A percentile compares a stretch with the other conserved stretches of the same genome.
phyloP scores from a whole-genome alignment of 2,329 filamentous ascomycete genomes.

The Xylogone sp. region DNA sequence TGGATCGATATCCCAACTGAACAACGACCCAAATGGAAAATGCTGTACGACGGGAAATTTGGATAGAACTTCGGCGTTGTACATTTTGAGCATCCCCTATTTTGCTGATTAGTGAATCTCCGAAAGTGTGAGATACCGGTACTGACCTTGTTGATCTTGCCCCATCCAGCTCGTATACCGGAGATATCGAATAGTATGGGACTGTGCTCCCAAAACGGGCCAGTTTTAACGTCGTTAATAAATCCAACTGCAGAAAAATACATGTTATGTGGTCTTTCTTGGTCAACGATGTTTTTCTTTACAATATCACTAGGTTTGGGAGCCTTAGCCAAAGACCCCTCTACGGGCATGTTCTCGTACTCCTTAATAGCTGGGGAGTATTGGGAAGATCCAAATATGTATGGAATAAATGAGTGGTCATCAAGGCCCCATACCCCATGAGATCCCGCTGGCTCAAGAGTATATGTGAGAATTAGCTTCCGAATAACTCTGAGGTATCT shows the following conservation, averaged over 20 bases:
- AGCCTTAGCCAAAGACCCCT: constrained; percentile 70
- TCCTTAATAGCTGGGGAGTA: constrained; percentile 70
- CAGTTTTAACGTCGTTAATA: constrained; percentile 94
- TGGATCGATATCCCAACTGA: constrained; percentile 70
- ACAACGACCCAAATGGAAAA: constrained; percentile 79
- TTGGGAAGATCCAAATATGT: constrained; percentile 93
- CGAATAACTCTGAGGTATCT: constrained; percentile 81
- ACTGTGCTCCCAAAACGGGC: constrained; percentile 96
- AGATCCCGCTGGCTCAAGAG: constrained; percentile 88
- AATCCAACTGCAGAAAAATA: constrained; percentile 96
- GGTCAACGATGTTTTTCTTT: constrained; percentile 59
- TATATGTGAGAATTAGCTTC: constrained; percentile 83
- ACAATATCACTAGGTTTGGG: constrained; percentile 70
- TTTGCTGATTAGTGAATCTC: constrained; percentile 5
- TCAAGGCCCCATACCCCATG: constrained; percentile 99
- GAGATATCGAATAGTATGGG: constrained; percentile 93
- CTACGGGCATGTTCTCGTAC: constrained; percentile 62
- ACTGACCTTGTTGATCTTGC: constrained; percentile 84
- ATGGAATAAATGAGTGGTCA: constrained; percentile 90
- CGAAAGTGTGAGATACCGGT: background rate
- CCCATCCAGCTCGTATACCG: constrained; percentile 90
- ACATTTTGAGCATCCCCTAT: constrained; percentile 98
- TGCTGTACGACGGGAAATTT: constrained; percentile 99
- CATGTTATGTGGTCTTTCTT: constrained; percentile 67
- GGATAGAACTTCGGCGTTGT: constrained; percentile 89